These are phyloP conservation scores for Parachlorella kessleri DNA, from an alignment of 139 green algal genomes.

Conservation along the genomic window DNA sequence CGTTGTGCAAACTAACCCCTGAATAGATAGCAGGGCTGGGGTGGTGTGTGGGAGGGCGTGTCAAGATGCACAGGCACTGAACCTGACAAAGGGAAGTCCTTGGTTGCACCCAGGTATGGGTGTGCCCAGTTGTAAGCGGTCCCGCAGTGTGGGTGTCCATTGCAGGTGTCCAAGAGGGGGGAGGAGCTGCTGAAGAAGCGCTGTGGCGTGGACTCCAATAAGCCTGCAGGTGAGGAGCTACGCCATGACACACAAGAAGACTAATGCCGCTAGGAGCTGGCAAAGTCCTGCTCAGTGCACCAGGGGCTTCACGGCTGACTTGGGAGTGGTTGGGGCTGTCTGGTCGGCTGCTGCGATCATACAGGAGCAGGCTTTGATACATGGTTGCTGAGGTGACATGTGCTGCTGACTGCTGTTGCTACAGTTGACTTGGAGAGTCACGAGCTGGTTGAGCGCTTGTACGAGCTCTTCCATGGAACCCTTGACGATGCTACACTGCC, in stretches of 20 bases:
- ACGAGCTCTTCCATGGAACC: slow-evolving; percentile 68
- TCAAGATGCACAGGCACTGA: too few species aligned
- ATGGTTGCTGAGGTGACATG: too few species aligned
- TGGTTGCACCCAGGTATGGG: too few species aligned
- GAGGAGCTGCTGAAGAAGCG: slow-evolving; percentile 80
- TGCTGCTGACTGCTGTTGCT: neutral
- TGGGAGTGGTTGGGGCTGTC: too few species aligned
- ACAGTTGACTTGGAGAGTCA: slow-evolving; percentile 72
- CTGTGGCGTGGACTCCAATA: slow-evolving; percentile 31
- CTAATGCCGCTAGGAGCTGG: neutral
- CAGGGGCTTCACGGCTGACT: neutral
- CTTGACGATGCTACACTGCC: slow-evolving; percentile 24
- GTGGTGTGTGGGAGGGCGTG: too few species aligned
- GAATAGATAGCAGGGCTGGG: too few species aligned
- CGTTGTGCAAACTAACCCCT: too few species aligned
- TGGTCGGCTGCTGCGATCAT: too few species aligned
- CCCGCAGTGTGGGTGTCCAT: neutral
- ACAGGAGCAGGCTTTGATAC: too few species aligned
- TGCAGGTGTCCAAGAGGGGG: slow-evolving; percentile 55
- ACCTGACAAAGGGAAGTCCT: too few species aligned
- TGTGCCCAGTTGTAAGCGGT: too few species aligned
- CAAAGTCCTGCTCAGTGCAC: neutral
- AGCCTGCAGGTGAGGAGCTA: slow-evolving; percentile 4
- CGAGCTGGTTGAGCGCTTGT: slow-evolving; percentile 52
- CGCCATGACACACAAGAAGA: neutral